phyloP scores from a whole-genome alignment of 2,329 filamentous ascomycete species.

The Ceratocystis ficicola region DNA sequence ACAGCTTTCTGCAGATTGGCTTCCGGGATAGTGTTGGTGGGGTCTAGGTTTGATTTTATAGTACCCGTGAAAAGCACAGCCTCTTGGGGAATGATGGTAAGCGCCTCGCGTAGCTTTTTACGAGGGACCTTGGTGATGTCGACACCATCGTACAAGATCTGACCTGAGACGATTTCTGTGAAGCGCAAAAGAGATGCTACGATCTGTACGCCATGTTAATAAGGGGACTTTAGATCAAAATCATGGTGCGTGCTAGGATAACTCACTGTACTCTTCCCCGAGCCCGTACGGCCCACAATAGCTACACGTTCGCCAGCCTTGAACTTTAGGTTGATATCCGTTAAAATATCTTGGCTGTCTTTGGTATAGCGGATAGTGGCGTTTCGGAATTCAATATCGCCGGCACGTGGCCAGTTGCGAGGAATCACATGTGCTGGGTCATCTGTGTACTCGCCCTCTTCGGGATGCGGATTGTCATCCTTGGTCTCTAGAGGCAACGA shows the following conservation, averaged over 20 bases:
- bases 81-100: slow-evolving; percentile 41
- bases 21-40: slow-evolving; percentile 39
- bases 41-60: slow-evolving; percentile 43
- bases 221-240: neutral
- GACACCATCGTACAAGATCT: slow-evolving; percentile 36
- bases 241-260: slow-evolving; percentile 32
- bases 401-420: slow-evolving; percentile 29
- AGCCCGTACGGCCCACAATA: slow-evolving; percentile 60
- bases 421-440: slow-evolving; percentile 26
- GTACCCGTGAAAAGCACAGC: slow-evolving; percentile 38
- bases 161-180: slow-evolving; percentile 33
- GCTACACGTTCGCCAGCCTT: slow-evolving; percentile 56
- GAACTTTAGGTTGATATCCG: slow-evolving; percentile 33
- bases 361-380: slow-evolving; percentile 32
- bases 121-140: slow-evolving; percentile 36
- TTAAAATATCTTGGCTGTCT: slow-evolving; percentile 33
- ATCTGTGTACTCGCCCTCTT: slow-evolving; percentile 27
- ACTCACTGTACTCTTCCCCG: slow-evolving; percentile 54
- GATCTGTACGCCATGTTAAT: slow-evolving; percentile 25
- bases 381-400: slow-evolving; percentile 31
- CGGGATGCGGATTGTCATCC: slow-evolving; percentile 26
- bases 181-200: slow-evolving; percentile 38
- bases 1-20: slow-evolving; percentile 46
- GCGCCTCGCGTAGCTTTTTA: slow-evolving; percentile 34
- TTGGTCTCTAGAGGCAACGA: slow-evolving; percentile 30